These are phyloP conservation scores for Monosporascus cannonballus DNA, from an alignment of 2,329 filamentous ascomycete genomes.

Conservation along the genomic window DNA sequence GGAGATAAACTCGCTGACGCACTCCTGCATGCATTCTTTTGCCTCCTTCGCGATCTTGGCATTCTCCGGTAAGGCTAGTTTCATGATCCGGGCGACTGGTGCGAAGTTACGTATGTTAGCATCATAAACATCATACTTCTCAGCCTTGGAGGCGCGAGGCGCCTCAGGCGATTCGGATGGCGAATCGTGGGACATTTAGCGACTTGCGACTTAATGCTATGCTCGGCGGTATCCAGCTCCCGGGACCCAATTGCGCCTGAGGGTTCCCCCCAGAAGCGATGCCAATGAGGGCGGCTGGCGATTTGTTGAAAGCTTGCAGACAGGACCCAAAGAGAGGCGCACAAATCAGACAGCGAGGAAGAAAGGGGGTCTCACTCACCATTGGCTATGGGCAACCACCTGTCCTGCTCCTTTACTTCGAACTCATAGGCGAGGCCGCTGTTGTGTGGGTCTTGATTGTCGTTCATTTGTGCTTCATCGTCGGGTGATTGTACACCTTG, in stretches of 20 bases:
- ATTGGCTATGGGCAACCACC: slow-evolving; percentile 99
- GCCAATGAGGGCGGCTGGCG: slow-evolving; percentile 31
- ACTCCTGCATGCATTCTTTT: slow-evolving; percentile 99
- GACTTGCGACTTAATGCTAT: slow-evolving; percentile 20
- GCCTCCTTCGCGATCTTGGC: slow-evolving; percentile 99
- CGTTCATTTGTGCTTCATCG: slow-evolving; percentile 92
- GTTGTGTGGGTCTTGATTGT: slow-evolving; percentile 71
- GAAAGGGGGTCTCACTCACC: slow-evolving; percentile 63
- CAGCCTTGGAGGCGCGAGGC: slow-evolving; percentile 39
- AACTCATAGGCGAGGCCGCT: slow-evolving; percentile 80
- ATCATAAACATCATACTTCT: slow-evolving; percentile 57
- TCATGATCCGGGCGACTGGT: slow-evolving; percentile 99
- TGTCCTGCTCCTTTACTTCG: slow-evolving; percentile 98
- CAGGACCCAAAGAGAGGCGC: slow-evolving; percentile 29
- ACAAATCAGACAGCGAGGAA: slow-evolving; percentile 40
- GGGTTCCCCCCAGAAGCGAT: slow-evolving; percentile 42
- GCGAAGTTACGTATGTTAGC: slow-evolving; percentile 93
- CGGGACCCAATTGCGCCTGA: slow-evolving; percentile 27
- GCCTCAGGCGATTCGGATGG: slow-evolving; percentile 45
- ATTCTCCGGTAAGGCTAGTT: slow-evolving; percentile 92
- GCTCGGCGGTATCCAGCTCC: slow-evolving; percentile 32
- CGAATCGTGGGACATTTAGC: slow-evolving; percentile 55
- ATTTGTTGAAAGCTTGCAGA: slow-evolving; percentile 21
- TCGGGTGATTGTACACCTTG: slow-evolving; percentile 87
- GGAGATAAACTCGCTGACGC: slow-evolving; percentile 98